These are phyloP conservation scores for carrot (Daucus carota) DNA, from an alignment of 129 eudicot genomes.

Conservation along the genomic window DH1_v3.0 NC_030386.2:34107001-34107500, in stretches of 20 bases:
- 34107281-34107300: background rate
- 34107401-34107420: background rate
- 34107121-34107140: background rate
- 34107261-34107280: background rate
- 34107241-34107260: constrained; percentile 6
- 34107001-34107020: constrained; percentile 39
- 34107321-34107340: background rate
- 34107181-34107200: background rate
- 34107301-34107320: background rate
- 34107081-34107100: background rate
- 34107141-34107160: background rate
- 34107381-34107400: background rate
- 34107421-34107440: too few species aligned
- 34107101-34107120: background rate
- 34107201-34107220: background rate
- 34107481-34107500: background rate
- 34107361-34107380: background rate
- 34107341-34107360: background rate
- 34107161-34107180: background rate
- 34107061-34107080: background rate
- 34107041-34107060: background rate
- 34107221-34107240: background rate
- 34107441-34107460: background rate
- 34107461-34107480: background rate
- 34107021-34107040: background rate